Evolutionary conservation across 2,329 filamentous ascomycete genomes (phyloP).

Genomic region (Colletotrichum sansevieriae): DNA sequence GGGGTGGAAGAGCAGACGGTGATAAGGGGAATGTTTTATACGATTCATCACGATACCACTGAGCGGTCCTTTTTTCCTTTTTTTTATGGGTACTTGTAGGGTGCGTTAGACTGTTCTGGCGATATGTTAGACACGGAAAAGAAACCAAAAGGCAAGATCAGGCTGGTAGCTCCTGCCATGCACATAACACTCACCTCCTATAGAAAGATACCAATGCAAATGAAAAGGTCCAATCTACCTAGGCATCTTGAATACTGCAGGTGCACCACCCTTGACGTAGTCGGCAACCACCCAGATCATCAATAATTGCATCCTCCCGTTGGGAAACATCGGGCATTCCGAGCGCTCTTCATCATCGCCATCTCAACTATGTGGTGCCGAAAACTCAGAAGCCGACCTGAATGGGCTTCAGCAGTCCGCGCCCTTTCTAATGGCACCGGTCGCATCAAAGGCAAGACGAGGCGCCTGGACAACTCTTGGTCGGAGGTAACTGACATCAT

Average conservation of each 20-base stretch:
- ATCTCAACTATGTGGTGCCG: constrained; percentile 52
- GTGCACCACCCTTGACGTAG: no score
- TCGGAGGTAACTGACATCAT: background rate
- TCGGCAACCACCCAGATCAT: background rate
- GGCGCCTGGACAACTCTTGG: constrained; percentile 7
- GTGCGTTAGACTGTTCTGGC: background rate
- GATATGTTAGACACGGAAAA: constrained; percentile 24
- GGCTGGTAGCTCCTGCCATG: constrained; percentile 17
- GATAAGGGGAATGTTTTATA: constrained; percentile 9
- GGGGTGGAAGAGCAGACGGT: background rate
- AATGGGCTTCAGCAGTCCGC: constrained; percentile 52
- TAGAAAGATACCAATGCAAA: constrained; percentile 24
- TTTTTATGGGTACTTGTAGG: background rate
- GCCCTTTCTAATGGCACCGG: constrained; percentile 43
- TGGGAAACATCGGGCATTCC: background rate
- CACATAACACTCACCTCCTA: constrained; percentile 32
- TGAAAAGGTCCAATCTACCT: background rate
- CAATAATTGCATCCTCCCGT: background rate
- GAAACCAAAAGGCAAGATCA: constrained; percentile 17
- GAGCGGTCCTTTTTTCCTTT: constrained; percentile 1
- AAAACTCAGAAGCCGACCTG: constrained; percentile 52
- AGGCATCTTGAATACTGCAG: background rate
- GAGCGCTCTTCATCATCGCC: no score
- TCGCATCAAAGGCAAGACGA: constrained; percentile 47
- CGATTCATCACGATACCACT: constrained; percentile 33